Conservation (phyloP, 768 basidiomycete species). For the Hericium erinaceus region DNA sequence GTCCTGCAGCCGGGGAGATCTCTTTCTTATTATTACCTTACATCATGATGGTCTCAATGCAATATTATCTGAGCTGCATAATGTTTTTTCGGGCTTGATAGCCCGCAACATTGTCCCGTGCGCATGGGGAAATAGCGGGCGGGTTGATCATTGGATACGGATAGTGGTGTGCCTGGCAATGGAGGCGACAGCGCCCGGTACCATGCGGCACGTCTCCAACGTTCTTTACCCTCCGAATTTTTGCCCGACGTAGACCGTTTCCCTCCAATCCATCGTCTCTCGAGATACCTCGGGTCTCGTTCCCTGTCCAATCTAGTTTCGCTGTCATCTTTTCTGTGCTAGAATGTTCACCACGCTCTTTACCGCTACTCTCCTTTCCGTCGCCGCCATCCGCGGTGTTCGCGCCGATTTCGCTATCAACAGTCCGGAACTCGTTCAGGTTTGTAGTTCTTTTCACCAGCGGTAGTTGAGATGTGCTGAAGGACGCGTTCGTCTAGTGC, state of each 20-base stretch:
- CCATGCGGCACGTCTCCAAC: neutral
- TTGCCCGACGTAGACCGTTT: constrained; percentile 2
- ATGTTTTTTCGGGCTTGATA: neutral
- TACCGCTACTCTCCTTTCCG: constrained; percentile 59
- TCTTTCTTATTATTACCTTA: neutral
- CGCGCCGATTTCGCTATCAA: constrained; percentile 45
- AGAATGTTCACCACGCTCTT: constrained; percentile 77
- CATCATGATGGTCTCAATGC: constrained; percentile 10
- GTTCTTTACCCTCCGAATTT: neutral
- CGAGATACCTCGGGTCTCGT: constrained; percentile 1
- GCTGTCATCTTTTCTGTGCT: constrained; percentile 9
- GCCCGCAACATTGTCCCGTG: neutral
- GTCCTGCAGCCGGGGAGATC: neutral
- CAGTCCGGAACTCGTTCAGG: constrained; percentile 47
- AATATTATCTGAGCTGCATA: neutral
- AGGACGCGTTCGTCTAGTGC: constrained; percentile 37
- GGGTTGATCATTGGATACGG: too few relatives aligned
- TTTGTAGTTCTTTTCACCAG: constrained; percentile 16
- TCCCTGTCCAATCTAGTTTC: constrained; percentile 17
- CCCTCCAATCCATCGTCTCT: neutral
- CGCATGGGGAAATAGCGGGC: neutral
- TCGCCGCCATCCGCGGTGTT: constrained; percentile 41
- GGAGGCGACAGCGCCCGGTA: too few relatives aligned
- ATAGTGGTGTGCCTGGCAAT: too few relatives aligned
- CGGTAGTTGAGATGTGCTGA: neutral